Conservation (phyloP, 495 filamentous ascomycete genomes). For the Cenococcum geophilum region DNA sequence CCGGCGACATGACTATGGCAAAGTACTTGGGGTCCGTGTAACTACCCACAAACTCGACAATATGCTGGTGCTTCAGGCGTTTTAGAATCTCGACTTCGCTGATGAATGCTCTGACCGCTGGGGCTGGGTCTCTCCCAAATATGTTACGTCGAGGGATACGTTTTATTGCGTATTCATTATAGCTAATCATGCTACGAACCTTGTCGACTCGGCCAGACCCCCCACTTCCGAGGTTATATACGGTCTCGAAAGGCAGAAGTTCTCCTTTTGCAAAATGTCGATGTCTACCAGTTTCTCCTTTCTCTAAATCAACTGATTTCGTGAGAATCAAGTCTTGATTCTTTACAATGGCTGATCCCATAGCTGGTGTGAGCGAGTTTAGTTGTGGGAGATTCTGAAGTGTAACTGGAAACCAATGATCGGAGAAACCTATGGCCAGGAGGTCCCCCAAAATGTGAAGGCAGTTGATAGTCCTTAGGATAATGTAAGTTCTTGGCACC, state of each 20-base stretch:
- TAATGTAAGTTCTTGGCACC: slow-evolving; percentile 6
- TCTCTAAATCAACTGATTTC: slow-evolving; percentile 24
- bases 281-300: slow-evolving; percentile 11
- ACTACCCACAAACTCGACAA: slow-evolving; percentile 28
- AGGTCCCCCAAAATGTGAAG: slow-evolving; percentile 8
- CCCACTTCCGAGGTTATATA: slow-evolving; percentile 6
- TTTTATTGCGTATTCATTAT: slow-evolving; percentile 26
- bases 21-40: slow-evolving; percentile 35
- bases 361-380: background rate
- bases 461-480: slow-evolving; percentile 1
- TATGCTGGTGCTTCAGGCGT: slow-evolving; percentile 16
- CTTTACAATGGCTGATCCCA: slow-evolving; percentile 4
- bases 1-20: slow-evolving; percentile 37
- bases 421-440: slow-evolving; percentile 12
- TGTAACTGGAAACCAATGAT: slow-evolving; percentile 19
- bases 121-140: slow-evolving; percentile 12
- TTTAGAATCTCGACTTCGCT: slow-evolving; percentile 20
- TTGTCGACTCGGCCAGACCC: slow-evolving; percentile 15
- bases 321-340: slow-evolving; percentile 20
- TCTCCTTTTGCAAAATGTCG: slow-evolving; percentile 12
- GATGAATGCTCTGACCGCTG: slow-evolving; percentile 11
- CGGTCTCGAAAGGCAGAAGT: slow-evolving; percentile 7
- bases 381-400: background rate
- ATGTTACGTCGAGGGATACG: slow-evolving; percentile 8
- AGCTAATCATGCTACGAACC: slow-evolving; percentile 17